phyloP scores from a whole-genome alignment of 129 eudicot genomes.

The Centrapalus pauciflorus region DNA sequence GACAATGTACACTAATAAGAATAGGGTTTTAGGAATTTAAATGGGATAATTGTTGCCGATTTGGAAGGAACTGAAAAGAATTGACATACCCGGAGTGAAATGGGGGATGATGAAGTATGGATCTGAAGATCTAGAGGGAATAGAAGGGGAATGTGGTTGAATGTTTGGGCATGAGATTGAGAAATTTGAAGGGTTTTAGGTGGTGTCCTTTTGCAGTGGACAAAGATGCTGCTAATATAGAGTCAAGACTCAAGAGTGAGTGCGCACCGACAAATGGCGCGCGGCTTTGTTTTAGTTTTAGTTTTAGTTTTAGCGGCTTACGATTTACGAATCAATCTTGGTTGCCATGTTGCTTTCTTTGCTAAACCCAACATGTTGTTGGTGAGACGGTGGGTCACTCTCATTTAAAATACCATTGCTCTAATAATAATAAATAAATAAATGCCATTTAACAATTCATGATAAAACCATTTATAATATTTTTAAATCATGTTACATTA shows the following conservation, averaged over 20 bases:
- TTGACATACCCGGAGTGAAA: constrained; percentile 13
- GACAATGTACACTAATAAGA: neutral
- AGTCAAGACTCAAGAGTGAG: too few relatives aligned
- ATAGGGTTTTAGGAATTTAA: neutral
- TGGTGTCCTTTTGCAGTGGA: neutral
- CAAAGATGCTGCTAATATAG: constrained; percentile 14
- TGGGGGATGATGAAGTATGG: constrained; percentile 9
- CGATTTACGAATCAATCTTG: neutral
- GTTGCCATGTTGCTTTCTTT: constrained; percentile 26
- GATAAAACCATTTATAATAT: too few relatives aligned
- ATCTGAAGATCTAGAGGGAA: constrained; percentile 17
- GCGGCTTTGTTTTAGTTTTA: constrained; percentile 5
- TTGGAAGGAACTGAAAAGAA: neutral
- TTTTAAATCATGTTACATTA: too few relatives aligned
- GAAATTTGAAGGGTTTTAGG: neutral
- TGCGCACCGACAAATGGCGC: constrained; percentile 37
- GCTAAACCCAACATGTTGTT: too few relatives aligned
- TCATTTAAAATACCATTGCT: too few relatives aligned
- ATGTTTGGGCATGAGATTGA: neutral
- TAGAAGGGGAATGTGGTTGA: constrained; percentile 3
- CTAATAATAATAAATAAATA: too few relatives aligned
- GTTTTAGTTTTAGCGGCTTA: neutral
- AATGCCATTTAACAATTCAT: too few relatives aligned
- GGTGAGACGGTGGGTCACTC: too few relatives aligned
- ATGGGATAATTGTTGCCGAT: neutral